phyloP scores from a whole-genome alignment of 2,329 filamentous ascomycete genomes.

The Rugonectria rugulosa region DNA sequence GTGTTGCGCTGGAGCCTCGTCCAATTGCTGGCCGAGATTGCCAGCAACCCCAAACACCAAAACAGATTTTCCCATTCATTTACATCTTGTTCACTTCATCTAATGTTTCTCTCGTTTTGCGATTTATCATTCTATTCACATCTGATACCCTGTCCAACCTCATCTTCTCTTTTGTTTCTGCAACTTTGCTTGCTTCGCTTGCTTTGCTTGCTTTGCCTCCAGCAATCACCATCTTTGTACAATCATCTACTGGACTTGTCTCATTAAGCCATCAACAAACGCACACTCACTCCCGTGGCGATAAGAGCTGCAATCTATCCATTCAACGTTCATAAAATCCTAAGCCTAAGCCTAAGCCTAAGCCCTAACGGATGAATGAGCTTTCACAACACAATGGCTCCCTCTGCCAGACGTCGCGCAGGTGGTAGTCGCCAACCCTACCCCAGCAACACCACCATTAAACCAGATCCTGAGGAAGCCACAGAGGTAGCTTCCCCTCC shows the following conservation, averaged over 20 bases:
- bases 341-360: neutral
- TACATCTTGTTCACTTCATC: neutral
- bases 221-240: conserved; percentile 4
- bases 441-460: conserved; percentile 28
- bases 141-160: neutral
- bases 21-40: neutral
- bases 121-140: neutral
- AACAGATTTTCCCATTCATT: conserved; percentile 18
- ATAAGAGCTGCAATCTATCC: neutral
- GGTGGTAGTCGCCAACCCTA: conserved; percentile 20
- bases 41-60: conserved; percentile 22
- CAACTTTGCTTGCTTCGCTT: too few relatives aligned
- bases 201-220: neutral
- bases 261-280: neutral
- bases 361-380: conserved; percentile 21
- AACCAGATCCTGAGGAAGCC: conserved; percentile 37
- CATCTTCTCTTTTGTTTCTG: neutral
- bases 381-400: conserved; percentile 32
- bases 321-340: neutral
- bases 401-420: conserved; percentile 31
- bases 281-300: neutral
- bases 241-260: neutral
- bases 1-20: conserved; percentile 38
- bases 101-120: neutral
- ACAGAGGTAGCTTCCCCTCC: conserved; percentile 17